phyloP scores from a whole-genome alignment of 1,284 basidiomycete species.

The Rhodotorula sp. region DNA sequence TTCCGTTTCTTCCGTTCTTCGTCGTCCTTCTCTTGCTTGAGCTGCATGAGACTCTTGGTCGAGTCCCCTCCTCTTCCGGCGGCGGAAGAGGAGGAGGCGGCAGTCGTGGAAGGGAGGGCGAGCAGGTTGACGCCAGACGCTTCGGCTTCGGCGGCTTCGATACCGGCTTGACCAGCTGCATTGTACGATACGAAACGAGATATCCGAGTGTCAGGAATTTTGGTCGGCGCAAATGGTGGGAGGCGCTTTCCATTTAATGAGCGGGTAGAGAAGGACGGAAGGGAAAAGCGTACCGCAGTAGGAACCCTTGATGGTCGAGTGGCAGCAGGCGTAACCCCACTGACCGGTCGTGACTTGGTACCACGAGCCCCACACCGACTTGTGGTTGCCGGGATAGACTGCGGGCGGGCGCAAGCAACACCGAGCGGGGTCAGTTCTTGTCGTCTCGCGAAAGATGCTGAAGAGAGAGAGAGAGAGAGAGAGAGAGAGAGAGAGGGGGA shows the following conservation, averaged over 20 bases:
- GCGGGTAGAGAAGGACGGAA: background rate
- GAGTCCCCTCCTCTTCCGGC: conserved; percentile 49
- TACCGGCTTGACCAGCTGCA: conserved; percentile 43
- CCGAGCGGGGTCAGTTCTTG: background rate
- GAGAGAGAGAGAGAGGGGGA: no score
- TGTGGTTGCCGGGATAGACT: conserved; percentile 94
- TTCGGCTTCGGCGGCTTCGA: conserved; percentile 58
- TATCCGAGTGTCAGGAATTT: no score
- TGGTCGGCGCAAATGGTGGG: no score
- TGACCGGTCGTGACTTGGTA: conserved; percentile 66
- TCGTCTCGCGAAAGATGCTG: background rate
- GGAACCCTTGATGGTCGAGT: conserved; percentile 77
- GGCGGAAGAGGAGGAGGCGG: background rate
- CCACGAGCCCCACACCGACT: conserved; percentile 92
- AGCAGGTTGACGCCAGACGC: conserved; percentile 16
- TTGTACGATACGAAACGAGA: no score
- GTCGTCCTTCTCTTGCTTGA: conserved; percentile 69
- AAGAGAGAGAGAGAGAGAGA: conserved; percentile 1
- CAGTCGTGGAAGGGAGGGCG: conserved; percentile 3
- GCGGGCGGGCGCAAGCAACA: background rate
- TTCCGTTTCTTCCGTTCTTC: conserved; percentile 72
- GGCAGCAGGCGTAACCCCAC: conserved; percentile 97
- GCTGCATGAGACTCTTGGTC: conserved; percentile 55
- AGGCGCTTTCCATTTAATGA: no score
- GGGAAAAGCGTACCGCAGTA: conserved; percentile 63